Conservation (phyloP, 352 stramenopile species). For the Globisporangium cylindrosporum region DNA sequence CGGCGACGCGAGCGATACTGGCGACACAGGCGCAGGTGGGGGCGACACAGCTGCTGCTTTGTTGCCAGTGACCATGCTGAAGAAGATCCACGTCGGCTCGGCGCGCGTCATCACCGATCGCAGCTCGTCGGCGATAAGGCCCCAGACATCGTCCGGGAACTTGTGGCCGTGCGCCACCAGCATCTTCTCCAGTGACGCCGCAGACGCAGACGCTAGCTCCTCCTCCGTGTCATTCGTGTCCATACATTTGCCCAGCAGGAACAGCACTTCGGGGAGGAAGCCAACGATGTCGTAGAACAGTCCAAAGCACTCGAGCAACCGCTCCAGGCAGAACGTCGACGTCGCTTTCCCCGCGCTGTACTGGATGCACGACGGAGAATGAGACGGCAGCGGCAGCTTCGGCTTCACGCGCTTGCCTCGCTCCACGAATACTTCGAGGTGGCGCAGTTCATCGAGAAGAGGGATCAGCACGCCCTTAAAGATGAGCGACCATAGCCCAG, state of each 20-base stretch:
- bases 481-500: slow-evolving; percentile 75
- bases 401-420: slow-evolving; percentile 32
- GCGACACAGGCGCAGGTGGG: slow-evolving; percentile 12
- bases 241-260: slow-evolving; percentile 77
- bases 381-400: slow-evolving; percentile 37
- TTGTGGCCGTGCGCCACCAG: slow-evolving; percentile 75
- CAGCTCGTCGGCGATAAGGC: slow-evolving; percentile 77
- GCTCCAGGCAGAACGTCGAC: slow-evolving; percentile 63
- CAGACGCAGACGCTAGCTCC: slow-evolving; percentile 60
- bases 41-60: background rate
- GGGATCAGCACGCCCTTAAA: slow-evolving; percentile 88
- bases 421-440: slow-evolving; percentile 63
- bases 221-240: slow-evolving; percentile 66
- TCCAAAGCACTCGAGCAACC: slow-evolving; percentile 67
- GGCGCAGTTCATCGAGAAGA: slow-evolving; percentile 72
- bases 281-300: slow-evolving; percentile 80
- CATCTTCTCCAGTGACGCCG: slow-evolving; percentile 58
- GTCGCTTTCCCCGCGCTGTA: slow-evolving; percentile 49
- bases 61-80: slow-evolving; percentile 20
- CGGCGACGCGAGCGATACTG: background rate
- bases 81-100: slow-evolving; percentile 77
- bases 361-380: slow-evolving; percentile 25
- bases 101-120: slow-evolving; percentile 68
- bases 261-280: slow-evolving; percentile 75
- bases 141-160: slow-evolving; percentile 78